phyloP scores from a whole-genome alignment of 1,284 basidiomycete genomes.

The Leccinum ponderosum region DNA sequence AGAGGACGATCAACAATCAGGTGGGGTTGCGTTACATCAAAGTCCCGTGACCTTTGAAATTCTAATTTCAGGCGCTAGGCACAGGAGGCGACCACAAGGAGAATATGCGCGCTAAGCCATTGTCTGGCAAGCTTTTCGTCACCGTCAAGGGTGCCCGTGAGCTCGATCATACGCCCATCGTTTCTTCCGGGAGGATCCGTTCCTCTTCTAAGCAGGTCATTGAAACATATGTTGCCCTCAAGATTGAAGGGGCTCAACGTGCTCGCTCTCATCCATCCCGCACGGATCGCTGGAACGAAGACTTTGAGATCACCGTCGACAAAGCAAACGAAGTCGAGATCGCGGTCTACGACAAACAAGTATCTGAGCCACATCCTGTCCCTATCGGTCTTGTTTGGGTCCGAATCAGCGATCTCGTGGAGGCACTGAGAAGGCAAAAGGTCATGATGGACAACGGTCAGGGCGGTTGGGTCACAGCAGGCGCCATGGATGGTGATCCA shows the following conservation, averaged over 20 bases:
- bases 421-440: slow-evolving; percentile 92
- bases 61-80: slow-evolving; percentile 42
- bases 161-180: slow-evolving; percentile 89
- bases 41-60: slow-evolving; percentile 1
- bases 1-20: slow-evolving; percentile 65
- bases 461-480: slow-evolving; percentile 93
- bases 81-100: slow-evolving; percentile 90
- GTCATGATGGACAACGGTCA: slow-evolving; percentile 83
- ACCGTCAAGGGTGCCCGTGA: slow-evolving; percentile 90
- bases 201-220: slow-evolving; percentile 76
- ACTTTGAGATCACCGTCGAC: slow-evolving; percentile 95
- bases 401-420: slow-evolving; percentile 92
- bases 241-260: slow-evolving; percentile 94
- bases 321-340: slow-evolving; percentile 99
- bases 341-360: slow-evolving; percentile 92
- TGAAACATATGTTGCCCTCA: slow-evolving; percentile 93
- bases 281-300: slow-evolving; percentile 97
- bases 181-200: slow-evolving; percentile 57
- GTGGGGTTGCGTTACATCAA: slow-evolving; percentile 34
- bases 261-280: slow-evolving; percentile 92
- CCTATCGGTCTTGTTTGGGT: slow-evolving; percentile 98
- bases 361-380: slow-evolving; percentile 74
- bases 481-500: slow-evolving; percentile 71
- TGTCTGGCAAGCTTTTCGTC: slow-evolving; percentile 92
- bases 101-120: slow-evolving; percentile 86